Evolutionary conservation across 2,329 filamentous ascomycete genomes (phyloP).

Genomic region (Calonectria ilicicola): DNA sequence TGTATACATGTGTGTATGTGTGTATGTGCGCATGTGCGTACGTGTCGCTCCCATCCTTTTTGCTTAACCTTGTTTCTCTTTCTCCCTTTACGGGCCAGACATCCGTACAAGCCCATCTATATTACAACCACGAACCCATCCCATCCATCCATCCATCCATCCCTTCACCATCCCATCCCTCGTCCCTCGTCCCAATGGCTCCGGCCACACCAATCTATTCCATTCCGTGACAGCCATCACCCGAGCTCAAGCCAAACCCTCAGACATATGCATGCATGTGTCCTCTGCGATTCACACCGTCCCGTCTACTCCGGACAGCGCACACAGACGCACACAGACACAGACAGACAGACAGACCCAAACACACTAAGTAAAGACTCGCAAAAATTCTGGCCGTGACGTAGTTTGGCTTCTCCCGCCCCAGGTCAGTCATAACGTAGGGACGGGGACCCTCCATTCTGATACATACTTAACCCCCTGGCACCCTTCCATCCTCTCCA

Average conservation of each 20-base stretch:
- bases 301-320: neutral
- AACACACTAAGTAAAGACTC: too few species aligned
- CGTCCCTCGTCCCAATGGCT: neutral
- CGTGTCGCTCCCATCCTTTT: neutral
- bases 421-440: neutral
- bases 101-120: neutral
- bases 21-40: neutral
- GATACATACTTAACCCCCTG: slow-evolving; percentile 18
- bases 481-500: neutral
- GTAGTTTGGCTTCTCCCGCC: neutral
- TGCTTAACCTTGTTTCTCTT: neutral
- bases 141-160: too few species aligned
- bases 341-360: too few species aligned
- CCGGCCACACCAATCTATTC: neutral
- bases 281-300: neutral
- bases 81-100: neutral
- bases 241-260: neutral
- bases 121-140: neutral
- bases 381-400: neutral
- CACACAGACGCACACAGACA: neutral
- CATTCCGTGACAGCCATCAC: slow-evolving; percentile 1
- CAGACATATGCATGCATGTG: neutral
- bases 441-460: slow-evolving; percentile 14
- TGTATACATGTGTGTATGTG: neutral
- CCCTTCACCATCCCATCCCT: neutral